Percentiles rank a stretch among this genome's conserved stretches.
Conservation (phyloP, 306 rosid species). For the Castanopsis chinensis region DNA sequence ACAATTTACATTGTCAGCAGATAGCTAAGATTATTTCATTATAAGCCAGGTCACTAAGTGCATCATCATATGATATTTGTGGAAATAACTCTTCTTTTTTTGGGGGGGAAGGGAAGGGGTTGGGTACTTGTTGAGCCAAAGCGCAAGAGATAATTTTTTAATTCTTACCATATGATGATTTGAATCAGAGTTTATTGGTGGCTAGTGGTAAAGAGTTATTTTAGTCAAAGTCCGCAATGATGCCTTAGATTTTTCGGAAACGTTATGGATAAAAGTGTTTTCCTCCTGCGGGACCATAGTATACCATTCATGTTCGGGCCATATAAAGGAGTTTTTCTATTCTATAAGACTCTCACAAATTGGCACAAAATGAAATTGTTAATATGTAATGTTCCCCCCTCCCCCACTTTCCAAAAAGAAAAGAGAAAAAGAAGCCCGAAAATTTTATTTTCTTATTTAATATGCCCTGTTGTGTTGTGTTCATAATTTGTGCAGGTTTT, state of each 20-base stretch:
- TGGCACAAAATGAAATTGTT: background rate
- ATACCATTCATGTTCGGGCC: background rate
- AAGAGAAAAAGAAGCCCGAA: background rate
- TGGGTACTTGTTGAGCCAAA: background rate
- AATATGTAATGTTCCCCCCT: background rate
- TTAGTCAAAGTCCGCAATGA: background rate
- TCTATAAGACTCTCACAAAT: background rate
- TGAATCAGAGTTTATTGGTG: background rate
- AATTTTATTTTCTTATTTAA: background rate
- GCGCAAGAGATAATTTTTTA: background rate
- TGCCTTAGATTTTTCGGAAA: background rate
- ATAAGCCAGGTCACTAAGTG: background rate
- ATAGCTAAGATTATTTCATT: background rate
- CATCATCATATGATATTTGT: background rate
- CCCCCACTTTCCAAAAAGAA: too few species aligned
- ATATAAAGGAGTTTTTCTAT: background rate
- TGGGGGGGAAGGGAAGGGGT: background rate
- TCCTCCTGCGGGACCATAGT: background rate
- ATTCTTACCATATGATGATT: background rate
- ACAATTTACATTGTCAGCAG: background rate
- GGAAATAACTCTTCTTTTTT: background rate
- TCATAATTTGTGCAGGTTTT: slow-evolving; percentile 61
- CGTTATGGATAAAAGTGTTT: background rate
- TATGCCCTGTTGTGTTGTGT: background rate
- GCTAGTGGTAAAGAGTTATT: background rate